Evolutionary conservation across 768 basidiomycete genomes (phyloP).

Genomic region (Podaxis sp.): DNA sequence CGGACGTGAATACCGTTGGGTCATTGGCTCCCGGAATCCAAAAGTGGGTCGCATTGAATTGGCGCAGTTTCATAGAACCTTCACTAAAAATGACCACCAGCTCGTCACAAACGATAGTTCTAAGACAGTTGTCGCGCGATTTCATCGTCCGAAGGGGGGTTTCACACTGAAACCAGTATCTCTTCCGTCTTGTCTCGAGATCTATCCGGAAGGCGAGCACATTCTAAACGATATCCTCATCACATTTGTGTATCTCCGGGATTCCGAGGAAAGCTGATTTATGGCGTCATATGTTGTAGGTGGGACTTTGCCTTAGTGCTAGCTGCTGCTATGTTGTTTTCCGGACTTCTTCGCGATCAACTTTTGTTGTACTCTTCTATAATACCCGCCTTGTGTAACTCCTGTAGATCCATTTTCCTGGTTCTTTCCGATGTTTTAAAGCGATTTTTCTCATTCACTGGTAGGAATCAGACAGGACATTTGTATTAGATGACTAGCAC

Average conservation of each 20-base stretch:
- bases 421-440: too few relatives aligned
- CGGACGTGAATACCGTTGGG: conserved; percentile 8
- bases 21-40: background rate
- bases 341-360: background rate
- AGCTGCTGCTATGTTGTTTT: background rate
- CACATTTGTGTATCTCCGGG: conserved; percentile 3
- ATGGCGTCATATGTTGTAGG: background rate
- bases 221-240: conserved; percentile 5
- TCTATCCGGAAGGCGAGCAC: background rate
- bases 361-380: too few relatives aligned
- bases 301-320: background rate
- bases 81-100: background rate
- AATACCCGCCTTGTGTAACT: too few relatives aligned
- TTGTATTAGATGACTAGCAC: too few relatives aligned
- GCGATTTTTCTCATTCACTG: too few relatives aligned
- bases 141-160: background rate
- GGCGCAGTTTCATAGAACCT: background rate
- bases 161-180: background rate
- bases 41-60: background rate
- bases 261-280: background rate
- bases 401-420: too few relatives aligned
- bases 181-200: background rate
- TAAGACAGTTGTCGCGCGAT: background rate
- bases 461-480: too few relatives aligned
- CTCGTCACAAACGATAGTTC: conserved; percentile 3